phyloP scores from a whole-genome alignment of 352 stramenopile genomes.

The Halophytophthora batemanensis region DNA sequence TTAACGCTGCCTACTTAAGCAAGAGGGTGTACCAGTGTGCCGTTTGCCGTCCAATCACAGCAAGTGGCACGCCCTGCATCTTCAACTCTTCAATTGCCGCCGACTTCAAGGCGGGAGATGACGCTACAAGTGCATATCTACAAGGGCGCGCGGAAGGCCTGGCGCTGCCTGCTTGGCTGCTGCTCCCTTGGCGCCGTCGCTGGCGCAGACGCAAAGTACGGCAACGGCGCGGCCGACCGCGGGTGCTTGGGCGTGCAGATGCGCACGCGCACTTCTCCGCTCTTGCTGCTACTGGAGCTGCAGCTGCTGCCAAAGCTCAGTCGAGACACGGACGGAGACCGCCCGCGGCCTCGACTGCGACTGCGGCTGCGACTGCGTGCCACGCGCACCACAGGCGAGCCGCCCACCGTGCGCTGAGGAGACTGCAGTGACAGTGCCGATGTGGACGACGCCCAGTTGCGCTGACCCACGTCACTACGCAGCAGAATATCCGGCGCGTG shows the following conservation, averaged over 20 bases:
- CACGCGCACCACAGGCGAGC: conserved; percentile 22
- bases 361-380: too few relatives aligned
- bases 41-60: too few relatives aligned
- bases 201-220: conserved; percentile 17
- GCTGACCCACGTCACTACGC: conserved; percentile 37
- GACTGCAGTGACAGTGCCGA: conserved; percentile 41
- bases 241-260: conserved; percentile 21
- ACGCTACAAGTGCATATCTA: too few relatives aligned
- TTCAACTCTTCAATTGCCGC: too few relatives aligned
- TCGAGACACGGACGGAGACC: conserved; percentile 16
- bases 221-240: conserved; percentile 13
- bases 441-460: conserved; percentile 45
- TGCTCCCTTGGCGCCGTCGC: not conserved
- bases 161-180: too few relatives aligned
- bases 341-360: conserved; percentile 8
- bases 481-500: conserved; percentile 39
- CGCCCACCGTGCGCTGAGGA: conserved; percentile 22
- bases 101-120: too few relatives aligned
- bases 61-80: too few relatives aligned
- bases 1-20: too few relatives aligned
- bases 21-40: too few relatives aligned
- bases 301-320: conserved; percentile 22
- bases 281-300: conserved; percentile 17
- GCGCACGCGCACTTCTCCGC: conserved; percentile 20
- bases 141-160: too few relatives aligned